Evolutionary conservation across 2,329 filamentous ascomycete genomes (phyloP).

Genomic region (Fusarium fujikuroi): DNA sequence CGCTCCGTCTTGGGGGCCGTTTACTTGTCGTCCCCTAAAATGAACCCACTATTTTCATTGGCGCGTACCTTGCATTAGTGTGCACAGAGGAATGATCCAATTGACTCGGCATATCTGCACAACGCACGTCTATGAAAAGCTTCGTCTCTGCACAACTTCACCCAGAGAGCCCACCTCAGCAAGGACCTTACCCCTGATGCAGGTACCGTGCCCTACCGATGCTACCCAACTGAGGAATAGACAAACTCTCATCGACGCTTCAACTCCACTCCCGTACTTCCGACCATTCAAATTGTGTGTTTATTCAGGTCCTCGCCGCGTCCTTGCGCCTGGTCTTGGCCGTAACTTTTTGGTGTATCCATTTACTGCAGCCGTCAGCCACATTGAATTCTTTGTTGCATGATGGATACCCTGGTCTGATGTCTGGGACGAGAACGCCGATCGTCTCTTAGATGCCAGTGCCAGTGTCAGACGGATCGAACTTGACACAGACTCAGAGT

Average conservation of each 20-base stretch:
- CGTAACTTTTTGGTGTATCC: slow-evolving; percentile 16
- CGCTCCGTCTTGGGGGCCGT: slow-evolving; percentile 38
- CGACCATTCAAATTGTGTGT: slow-evolving; percentile 25
- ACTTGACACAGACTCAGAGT: slow-evolving; percentile 20
- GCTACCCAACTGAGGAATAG: slow-evolving; percentile 27
- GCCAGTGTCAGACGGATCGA: neutral
- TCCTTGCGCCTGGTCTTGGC: slow-evolving; percentile 44
- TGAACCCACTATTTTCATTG: slow-evolving; percentile 20
- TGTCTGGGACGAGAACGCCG: slow-evolving; percentile 36
- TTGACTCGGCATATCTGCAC: slow-evolving; percentile 9
- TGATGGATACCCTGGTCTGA: slow-evolving; percentile 40
- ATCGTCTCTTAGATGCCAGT: slow-evolving; percentile 13
- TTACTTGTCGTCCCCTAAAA: slow-evolving; percentile 25
- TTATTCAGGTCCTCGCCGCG: slow-evolving; percentile 37
- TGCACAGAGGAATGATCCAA: slow-evolving; percentile 11
- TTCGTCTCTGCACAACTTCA: slow-evolving; percentile 13
- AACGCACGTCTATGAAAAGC: slow-evolving; percentile 13
- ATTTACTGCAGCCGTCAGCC: slow-evolving; percentile 27
- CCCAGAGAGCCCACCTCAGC: slow-evolving; percentile 7
- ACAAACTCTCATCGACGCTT: slow-evolving; percentile 31
- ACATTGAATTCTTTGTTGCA: slow-evolving; percentile 40
- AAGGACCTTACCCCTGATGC: slow-evolving; percentile 28
- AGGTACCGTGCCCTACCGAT: slow-evolving; percentile 34
- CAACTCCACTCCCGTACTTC: slow-evolving; percentile 30
- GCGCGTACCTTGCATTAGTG: slow-evolving; percentile 46